phyloP scores from a whole-genome alignment of 805 yeast genomes.

The Ogataea degrootiae region DNA sequence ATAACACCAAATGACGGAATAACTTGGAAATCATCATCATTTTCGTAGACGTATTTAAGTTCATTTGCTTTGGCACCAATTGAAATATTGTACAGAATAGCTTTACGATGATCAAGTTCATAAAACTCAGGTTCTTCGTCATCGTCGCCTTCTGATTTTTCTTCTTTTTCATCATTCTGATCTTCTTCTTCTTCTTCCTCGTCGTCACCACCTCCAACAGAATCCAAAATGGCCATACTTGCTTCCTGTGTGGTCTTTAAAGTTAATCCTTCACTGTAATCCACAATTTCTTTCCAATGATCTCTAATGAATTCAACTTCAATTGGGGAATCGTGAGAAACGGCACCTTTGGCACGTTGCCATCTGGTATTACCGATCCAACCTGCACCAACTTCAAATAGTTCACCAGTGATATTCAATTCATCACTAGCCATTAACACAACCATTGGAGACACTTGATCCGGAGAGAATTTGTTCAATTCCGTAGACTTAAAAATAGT shows the following conservation, averaged over 20 bases:
- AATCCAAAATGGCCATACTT: constrained; percentile 68
- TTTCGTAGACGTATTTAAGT: constrained; percentile 75
- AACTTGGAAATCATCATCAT: constrained; percentile 70
- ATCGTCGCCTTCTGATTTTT: constrained; percentile 41
- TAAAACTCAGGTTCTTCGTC: constrained; percentile 43
- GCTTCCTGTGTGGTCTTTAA: constrained; percentile 69
- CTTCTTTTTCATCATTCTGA: constrained; percentile 40
- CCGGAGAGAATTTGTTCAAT: constrained; percentile 77
- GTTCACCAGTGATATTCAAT: constrained; percentile 66
- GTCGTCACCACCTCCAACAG: constrained; percentile 47
- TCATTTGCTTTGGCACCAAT: constrained; percentile 80
- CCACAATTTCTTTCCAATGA: constrained; percentile 59
- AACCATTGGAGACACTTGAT: constrained; percentile 86
- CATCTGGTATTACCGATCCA: constrained; percentile 95
- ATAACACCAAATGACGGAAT: constrained; percentile 88
- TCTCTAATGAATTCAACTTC: constrained; percentile 69
- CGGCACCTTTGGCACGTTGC: constrained; percentile 88
- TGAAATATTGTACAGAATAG: constrained; percentile 82
- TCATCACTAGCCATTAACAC: constrained; percentile 74
- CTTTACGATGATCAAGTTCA: constrained; percentile 60
- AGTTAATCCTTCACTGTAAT: constrained; percentile 54
- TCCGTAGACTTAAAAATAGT: constrained; percentile 79
- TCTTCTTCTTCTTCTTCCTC: constrained; percentile 40
- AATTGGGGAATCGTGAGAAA: constrained; percentile 47
- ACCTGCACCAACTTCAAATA: constrained; percentile 93